Percentiles rank a stretch among this genome's conserved stretches.
Evolutionary conservation across 2,329 filamentous ascomycete genomes (phyloP).

Genomic region (Colletotrichum tropicale): DNA sequence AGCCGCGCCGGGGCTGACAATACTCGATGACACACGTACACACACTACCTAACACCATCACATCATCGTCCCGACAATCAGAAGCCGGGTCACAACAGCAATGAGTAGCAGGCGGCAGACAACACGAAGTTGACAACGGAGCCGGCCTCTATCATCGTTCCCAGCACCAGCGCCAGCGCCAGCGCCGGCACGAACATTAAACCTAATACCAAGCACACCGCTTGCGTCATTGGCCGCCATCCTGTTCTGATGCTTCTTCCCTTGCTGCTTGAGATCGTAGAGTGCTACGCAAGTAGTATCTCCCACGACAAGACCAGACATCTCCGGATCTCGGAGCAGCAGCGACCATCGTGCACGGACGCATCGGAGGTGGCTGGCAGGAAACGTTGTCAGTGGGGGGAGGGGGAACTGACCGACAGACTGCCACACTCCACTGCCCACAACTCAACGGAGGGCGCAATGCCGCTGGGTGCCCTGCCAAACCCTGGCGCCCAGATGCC

Average conservation of each 20-base stretch:
- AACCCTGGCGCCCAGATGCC: not conserved
- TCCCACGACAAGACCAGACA: not conserved
- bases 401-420: not conserved
- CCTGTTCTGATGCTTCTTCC: too few relatives aligned
- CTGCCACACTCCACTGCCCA: not conserved
- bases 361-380: not conserved
- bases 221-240: not conserved
- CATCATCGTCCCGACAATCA: not conserved
- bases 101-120: not conserved
- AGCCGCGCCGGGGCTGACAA: constrained; percentile 6
- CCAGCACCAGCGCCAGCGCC: not conserved
- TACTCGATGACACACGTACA: not conserved
- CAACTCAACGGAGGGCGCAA: not conserved
- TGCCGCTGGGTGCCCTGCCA: not conserved
- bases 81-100: not conserved
- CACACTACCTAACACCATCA: not conserved
- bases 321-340: not conserved
- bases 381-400: not conserved
- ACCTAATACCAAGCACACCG: not conserved
- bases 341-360: not conserved
- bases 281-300: not conserved
- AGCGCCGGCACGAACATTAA: not conserved
- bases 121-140: not conserved
- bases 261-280: too few relatives aligned
- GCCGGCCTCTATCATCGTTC: not conserved